phyloP scores from a whole-genome alignment of 140 eudicot species.

The Oenanthe javanica region DNA sequence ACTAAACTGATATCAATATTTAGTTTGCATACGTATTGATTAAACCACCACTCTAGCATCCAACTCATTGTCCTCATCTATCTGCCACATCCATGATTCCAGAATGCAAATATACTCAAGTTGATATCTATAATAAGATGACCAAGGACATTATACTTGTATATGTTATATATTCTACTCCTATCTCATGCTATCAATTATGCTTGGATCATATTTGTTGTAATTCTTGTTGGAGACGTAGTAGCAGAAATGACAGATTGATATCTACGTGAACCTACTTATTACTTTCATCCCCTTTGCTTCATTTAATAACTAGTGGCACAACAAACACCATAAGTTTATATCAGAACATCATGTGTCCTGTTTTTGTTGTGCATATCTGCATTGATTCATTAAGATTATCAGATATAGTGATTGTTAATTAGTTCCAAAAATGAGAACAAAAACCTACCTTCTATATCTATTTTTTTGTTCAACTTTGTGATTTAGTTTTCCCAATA shows the following conservation, averaged over 20 bases:
- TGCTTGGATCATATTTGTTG: neutral
- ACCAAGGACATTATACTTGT: neutral
- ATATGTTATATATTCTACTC: neutral
- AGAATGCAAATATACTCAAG: neutral
- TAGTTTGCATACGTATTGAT: neutral
- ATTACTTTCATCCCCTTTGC: neutral
- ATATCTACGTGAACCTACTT: neutral
- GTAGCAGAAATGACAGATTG: neutral
- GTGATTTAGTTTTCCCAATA: neutral
- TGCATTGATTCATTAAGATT: neutral
- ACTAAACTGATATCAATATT: neutral
- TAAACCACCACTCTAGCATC: neutral
- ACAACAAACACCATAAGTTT: neutral
- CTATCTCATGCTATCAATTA: neutral
- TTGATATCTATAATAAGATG: neutral
- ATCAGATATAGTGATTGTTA: neutral
- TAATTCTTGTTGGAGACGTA: neutral
- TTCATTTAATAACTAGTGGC: neutral
- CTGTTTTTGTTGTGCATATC: neutral
- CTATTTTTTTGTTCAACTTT: too few species aligned
- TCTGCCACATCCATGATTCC: neutral
- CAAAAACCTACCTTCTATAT: neutral
- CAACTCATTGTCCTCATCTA: neutral
- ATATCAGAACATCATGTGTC: neutral
- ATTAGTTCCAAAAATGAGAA: neutral